Percentiles rank a stretch among this genome's conserved stretches.
Conservation (phyloP, 768 basidiomycete genomes). For the Leucocoprinus sp. region DNA sequence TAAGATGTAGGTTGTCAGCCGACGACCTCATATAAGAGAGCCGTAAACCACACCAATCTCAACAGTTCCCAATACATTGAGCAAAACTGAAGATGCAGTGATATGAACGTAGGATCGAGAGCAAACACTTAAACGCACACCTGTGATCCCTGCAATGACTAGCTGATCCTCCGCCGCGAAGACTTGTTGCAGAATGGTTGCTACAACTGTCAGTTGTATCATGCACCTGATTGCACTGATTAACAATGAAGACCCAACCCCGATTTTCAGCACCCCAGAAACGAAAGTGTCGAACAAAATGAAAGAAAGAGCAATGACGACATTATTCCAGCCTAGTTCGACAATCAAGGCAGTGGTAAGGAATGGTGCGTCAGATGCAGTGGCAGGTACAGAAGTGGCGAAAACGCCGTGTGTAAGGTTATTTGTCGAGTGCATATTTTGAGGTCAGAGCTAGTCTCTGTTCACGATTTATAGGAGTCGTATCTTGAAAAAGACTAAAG, state of each 20-base stretch:
- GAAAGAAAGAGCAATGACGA: constrained; percentile 67
- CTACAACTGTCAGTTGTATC: constrained; percentile 70
- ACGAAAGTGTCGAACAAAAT: constrained; percentile 64
- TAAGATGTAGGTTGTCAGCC: constrained; percentile 17
- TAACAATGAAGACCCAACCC: constrained; percentile 58
- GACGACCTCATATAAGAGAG: neutral
- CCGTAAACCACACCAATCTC: constrained; percentile 57
- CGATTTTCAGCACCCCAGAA: constrained; percentile 58
- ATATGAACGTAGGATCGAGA: neutral
- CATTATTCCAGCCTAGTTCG: constrained; percentile 60
- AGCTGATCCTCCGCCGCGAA: constrained; percentile 71
- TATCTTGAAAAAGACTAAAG: too few relatives aligned
- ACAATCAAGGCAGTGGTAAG: neutral
- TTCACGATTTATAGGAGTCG: neutral
- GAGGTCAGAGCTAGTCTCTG: neutral
- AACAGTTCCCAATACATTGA: constrained; percentile 71
- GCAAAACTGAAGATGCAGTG: constrained; percentile 37
- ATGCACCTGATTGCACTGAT: constrained; percentile 69
- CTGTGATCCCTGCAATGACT: constrained; percentile 65
- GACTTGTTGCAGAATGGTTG: constrained; percentile 58
- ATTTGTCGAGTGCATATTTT: neutral
- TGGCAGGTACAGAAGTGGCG: neutral
- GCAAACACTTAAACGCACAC: constrained; percentile 34
- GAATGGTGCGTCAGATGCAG: neutral
- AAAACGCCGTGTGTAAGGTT: neutral